Percentiles rank a stretch among this genome's conserved stretches.
Evolutionary conservation across 2,329 filamentous ascomycete genomes (phyloP).

Genomic region (Neophaeococcomyces mojaviensis): DNA sequence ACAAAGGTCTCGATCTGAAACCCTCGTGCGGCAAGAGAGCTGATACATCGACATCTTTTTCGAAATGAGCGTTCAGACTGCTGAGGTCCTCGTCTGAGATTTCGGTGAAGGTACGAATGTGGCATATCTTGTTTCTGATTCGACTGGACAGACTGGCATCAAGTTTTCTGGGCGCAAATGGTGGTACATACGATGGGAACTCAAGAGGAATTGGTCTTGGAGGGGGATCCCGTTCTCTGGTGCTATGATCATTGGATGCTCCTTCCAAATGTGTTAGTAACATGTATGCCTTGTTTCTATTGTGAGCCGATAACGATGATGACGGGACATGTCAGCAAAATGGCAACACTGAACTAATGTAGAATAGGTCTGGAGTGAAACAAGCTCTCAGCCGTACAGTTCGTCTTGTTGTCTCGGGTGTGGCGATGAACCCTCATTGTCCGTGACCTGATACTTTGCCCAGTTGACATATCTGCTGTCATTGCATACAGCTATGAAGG

Average conservation of each 20-base stretch:
- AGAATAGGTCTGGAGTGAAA: no score
- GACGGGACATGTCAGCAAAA: no score
- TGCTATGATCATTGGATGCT: slow-evolving; percentile 13
- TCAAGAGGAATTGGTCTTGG: slow-evolving; percentile 43
- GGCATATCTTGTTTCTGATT: slow-evolving; percentile 40
- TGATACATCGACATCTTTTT: slow-evolving; percentile 29
- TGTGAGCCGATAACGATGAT: no score
- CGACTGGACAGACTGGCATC: slow-evolving; percentile 29
- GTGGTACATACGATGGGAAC: slow-evolving; percentile 43
- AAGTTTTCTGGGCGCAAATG: slow-evolving; percentile 29
- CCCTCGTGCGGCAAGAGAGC: slow-evolving; percentile 30
- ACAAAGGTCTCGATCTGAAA: slow-evolving; percentile 31
- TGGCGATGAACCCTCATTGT: no score
- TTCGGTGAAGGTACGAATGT: slow-evolving; percentile 34
- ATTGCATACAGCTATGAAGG: no score
- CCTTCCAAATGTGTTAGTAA: not conserved
- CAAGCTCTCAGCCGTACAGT: no score
- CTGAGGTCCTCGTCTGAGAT: slow-evolving; percentile 33
- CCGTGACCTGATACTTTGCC: no score
- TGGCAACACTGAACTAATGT: no score
- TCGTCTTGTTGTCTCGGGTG: no score
- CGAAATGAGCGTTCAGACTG: slow-evolving; percentile 35
- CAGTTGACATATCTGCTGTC: no score
- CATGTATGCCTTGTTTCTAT: no score
- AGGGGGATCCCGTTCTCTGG: slow-evolving; percentile 42